A percentile compares a stretch with the other conserved stretches of the same genome.
Conservation (phyloP, 2,329 filamentous ascomycete genomes). For the Arthroderma sp. region DNA sequence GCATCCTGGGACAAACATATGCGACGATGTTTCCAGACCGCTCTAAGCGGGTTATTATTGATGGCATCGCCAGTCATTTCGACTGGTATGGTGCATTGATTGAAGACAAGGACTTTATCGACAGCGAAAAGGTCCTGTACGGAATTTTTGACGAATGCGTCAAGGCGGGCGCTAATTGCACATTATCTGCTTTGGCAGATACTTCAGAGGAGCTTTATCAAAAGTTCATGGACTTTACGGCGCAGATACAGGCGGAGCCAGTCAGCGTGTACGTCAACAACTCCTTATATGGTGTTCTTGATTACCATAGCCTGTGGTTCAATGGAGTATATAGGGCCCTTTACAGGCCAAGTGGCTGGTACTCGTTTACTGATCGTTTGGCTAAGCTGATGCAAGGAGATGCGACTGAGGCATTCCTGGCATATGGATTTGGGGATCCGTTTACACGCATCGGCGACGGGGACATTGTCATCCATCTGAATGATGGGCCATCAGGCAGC, state of each 20-base stretch:
- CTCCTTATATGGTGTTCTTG: not conserved
- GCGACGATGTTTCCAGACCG: slow-evolving; percentile 29
- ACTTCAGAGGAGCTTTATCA: not conserved
- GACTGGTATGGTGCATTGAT: not conserved
- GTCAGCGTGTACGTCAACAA: not conserved
- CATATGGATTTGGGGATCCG: not conserved
- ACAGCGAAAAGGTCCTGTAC: not conserved
- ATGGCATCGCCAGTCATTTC: not conserved
- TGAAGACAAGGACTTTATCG: not conserved
- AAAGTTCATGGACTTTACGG: not conserved
- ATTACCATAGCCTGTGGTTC: not conserved
- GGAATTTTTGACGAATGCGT: not conserved
- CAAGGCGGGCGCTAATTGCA: not conserved
- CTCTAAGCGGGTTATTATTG: not conserved
- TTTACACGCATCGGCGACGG: not conserved
- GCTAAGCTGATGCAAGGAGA: not conserved
- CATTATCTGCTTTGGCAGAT: not conserved
- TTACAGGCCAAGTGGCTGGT: slow-evolving; percentile 37
- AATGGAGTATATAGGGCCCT: not conserved
- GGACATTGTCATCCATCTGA: not conserved
- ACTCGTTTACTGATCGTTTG: slow-evolving; percentile 38
- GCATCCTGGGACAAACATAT: slow-evolving; percentile 32
- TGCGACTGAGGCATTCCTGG: not conserved
- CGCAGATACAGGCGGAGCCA: not conserved
- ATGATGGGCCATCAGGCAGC: not conserved